These are phyloP conservation scores for Lactifluus rugatus DNA, from an alignment of 768 basidiomycete species.

Conservation along the genomic window DNA sequence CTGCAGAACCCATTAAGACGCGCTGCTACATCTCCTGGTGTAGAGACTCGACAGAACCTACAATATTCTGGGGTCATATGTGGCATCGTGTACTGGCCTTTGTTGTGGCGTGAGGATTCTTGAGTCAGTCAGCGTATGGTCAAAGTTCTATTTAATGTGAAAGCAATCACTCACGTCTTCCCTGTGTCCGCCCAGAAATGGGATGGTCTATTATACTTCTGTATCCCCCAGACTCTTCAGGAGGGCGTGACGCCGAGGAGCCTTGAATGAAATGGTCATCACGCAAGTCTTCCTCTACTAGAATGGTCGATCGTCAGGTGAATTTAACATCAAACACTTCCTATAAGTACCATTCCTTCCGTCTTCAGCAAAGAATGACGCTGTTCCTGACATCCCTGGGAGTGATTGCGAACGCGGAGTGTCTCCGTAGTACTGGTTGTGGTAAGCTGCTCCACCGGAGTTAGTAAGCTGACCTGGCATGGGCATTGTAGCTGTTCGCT, in stretches of 20 bases:
- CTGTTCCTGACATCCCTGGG: not conserved
- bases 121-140: not conserved
- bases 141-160: too few species aligned
- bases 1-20: constrained; percentile 3
- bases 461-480: not conserved
- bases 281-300: not conserved
- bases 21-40: not conserved
- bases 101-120: not conserved
- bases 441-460: not conserved
- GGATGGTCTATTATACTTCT: too few species aligned
- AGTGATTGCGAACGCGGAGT: not conserved
- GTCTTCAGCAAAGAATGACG: not conserved
- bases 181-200: too few species aligned
- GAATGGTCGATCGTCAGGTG: not conserved
- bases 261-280: not conserved
- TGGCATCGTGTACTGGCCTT: not conserved
- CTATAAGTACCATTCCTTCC: not conserved
- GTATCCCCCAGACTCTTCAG: not conserved
- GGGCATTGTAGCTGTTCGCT: not conserved
- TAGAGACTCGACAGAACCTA: not conserved
- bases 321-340: not conserved
- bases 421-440: not conserved
- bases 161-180: too few species aligned
- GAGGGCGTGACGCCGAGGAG: not conserved
- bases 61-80: not conserved